Evolutionary conservation across 2,329 filamentous ascomycete genomes (phyloP).

Genomic region (Hypoxylon rubiginosum): DNA sequence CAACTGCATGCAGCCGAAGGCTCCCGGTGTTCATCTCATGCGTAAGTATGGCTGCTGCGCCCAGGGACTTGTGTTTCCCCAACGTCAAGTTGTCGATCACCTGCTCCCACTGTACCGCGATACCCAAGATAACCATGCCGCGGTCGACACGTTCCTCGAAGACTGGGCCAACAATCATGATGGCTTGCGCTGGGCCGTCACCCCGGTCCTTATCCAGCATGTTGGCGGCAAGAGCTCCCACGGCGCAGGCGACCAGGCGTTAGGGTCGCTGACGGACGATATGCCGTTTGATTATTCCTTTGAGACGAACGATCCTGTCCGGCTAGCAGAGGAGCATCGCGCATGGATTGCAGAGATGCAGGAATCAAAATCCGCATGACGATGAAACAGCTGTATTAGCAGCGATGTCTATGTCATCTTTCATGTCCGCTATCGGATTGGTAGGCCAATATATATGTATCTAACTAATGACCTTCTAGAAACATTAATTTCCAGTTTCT

Average conservation of each 20-base stretch:
- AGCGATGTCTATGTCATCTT: neutral
- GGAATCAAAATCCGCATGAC: neutral
- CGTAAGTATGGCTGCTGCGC: constrained; percentile 45
- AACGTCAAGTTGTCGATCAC: constrained; percentile 34
- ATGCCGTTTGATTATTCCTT: constrained; percentile 46
- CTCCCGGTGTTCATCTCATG: constrained; percentile 44
- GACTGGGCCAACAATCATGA: constrained; percentile 38
- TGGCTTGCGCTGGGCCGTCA: constrained; percentile 45
- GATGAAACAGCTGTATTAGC: neutral
- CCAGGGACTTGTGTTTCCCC: constrained; percentile 46
- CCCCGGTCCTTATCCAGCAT: constrained; percentile 47
- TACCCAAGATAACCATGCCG: constrained; percentile 35
- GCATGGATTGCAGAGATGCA: constrained; percentile 26
- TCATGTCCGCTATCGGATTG: neutral
- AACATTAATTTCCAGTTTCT: neutral
- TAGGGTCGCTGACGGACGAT: constrained; percentile 42
- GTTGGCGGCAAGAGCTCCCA: constrained; percentile 46
- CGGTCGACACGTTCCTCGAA: constrained; percentile 46
- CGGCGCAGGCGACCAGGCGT: constrained; percentile 40
- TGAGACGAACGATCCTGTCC: constrained; percentile 42
- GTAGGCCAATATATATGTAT: neutral
- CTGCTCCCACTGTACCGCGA: constrained; percentile 43
- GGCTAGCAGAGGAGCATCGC: constrained; percentile 40
- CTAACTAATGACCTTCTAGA: neutral
- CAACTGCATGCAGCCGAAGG: constrained; percentile 42